These are phyloP conservation scores for Beta macrorhiza DNA, from an alignment of 179 eudicot species.

Conservation along the genomic window DNA sequence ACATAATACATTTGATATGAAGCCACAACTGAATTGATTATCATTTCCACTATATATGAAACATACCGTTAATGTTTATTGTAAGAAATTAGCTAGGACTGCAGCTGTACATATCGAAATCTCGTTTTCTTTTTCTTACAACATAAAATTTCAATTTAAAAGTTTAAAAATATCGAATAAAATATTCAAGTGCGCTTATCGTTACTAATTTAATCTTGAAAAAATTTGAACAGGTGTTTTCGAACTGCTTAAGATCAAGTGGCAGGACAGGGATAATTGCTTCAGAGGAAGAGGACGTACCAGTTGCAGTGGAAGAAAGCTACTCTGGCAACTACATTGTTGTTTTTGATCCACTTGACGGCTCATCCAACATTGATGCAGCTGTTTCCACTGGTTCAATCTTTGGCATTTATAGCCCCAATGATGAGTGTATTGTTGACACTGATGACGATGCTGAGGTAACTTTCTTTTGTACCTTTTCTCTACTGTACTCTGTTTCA, in stretches of 20 bases:
- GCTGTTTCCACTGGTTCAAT: constrained; percentile 98
- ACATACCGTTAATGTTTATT: too few relatives aligned
- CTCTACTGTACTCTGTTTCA: too few relatives aligned
- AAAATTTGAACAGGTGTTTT: constrained; percentile 61
- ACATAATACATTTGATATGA: too few relatives aligned
- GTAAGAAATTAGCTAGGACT: too few relatives aligned
- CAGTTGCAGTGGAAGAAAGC: constrained; percentile 97
- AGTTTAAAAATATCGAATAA: background rate
- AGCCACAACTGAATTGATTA: too few relatives aligned
- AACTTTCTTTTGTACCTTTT: background rate
- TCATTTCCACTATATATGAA: too few relatives aligned
- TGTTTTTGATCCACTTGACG: constrained; percentile 96
- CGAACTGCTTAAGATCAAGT: constrained; percentile 81
- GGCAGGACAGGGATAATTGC: constrained; percentile 98
- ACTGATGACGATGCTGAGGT: constrained; percentile 56
- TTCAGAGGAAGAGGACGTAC: constrained; percentile 97
- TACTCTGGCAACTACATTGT: constrained; percentile 97
- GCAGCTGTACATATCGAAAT: too few relatives aligned
- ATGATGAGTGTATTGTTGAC: constrained; percentile 83
- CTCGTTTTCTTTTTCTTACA: too few relatives aligned
- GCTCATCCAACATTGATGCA: constrained; percentile 97
- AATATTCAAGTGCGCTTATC: too few relatives aligned
- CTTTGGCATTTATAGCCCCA: constrained; percentile 95
- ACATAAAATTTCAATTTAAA: background rate
- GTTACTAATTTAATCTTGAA: background rate